Evolutionary conservation across 1,284 basidiomycete species (phyloP), one percentile per base, ranked within the genome.

Genomic region (Sanguinoderma infundibulare): DNA sequence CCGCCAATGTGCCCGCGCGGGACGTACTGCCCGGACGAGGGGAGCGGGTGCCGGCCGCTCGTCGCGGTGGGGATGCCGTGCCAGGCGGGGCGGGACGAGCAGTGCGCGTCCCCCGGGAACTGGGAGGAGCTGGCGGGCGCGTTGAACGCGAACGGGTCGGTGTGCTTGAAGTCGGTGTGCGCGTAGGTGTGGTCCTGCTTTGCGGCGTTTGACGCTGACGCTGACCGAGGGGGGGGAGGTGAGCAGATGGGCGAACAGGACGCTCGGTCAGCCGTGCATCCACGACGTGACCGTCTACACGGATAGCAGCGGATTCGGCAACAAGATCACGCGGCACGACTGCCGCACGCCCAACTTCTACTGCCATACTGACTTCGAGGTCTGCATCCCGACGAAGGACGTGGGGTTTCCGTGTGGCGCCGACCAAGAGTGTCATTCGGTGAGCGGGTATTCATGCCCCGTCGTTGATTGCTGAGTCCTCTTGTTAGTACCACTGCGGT

Each of bases 21-120:
- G 14, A 73, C 73, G 15, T 92, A 86, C 77, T 93, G 91, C 70
- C 90, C 90, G 0, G 91, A 93, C 70, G 87, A 89, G 68, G 89
- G 86, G 20, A 83, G 83, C 68, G 81, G 80, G 1, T 94, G 91
- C 72, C 71, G 78, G 55, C 68, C 73, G 3, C 74, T 86, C 55
- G 72, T 81, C 0, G 62, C 72, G 0, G 73, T 82, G 0, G 89
- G 89, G 2, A 74, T 74, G 22, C 50, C 77, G 0, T 93, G 91
- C 72, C 85, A 92, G 73, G 75, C 91, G 67, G 86, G 87, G 65
- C 79, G 90, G 39, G 90, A 93, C 72, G 89, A 91, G 61, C 84
- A 91, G 70, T 92, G 89, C 67, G 73, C 74, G 10, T 76, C 83
- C 1, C 79, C 86, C 1, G 67, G 75, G 14, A 76, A 83, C 61